Evolutionary conservation across 2,329 filamentous ascomycete genomes (phyloP), one percentile per base, ranked within the genome.

Genomic region (Fusarium redolens): DNA sequence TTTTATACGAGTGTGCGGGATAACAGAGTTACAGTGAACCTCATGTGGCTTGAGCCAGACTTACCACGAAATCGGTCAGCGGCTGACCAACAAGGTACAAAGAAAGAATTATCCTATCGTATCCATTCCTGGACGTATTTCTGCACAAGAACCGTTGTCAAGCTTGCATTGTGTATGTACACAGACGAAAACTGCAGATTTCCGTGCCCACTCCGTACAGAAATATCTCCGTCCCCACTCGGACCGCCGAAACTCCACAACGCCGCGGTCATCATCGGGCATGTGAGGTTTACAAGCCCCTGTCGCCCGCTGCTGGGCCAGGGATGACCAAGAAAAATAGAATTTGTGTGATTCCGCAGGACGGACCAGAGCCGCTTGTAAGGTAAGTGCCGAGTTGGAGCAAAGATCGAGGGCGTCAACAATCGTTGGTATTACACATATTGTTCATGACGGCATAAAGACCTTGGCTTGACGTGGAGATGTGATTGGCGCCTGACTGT

Each of bases 241-340:
- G 74, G 74, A 31, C 68, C 71, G 48, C 57, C 47, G 54, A 65
- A 52, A 50, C 61, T 48, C 75, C 75, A 76, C 75, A 58, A 65
- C 59, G 72, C 76, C 65, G 70, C 76, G 74, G 76, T 62, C 74
- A 76, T 61, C 62, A 59, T 75, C 76, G 76, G 75, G 65, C 63
- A 64, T 73, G 66, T 65, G 61, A 60, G 58, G 61, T 51, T 45
- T 35, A 43, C 48, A 57, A 48, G 50, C 57, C 30, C 18, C 30
- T 50, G 44, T 33, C 15, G 14, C 31, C 45, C 37, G 31, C 30
- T 38, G 28, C 37, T 41, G 61, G 28, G 35, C 31, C 37, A 50
- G 54, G 18, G 54, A 41, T 64, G 61, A 37, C 61, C 28, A 51
- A 64, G 44, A 44, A 31, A 68, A 37, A 44, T 5, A 37, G 25